Evolutionary conservation across 805 yeast species (phyloP).

Genomic region (Candida pseudofarinosa): DNA sequence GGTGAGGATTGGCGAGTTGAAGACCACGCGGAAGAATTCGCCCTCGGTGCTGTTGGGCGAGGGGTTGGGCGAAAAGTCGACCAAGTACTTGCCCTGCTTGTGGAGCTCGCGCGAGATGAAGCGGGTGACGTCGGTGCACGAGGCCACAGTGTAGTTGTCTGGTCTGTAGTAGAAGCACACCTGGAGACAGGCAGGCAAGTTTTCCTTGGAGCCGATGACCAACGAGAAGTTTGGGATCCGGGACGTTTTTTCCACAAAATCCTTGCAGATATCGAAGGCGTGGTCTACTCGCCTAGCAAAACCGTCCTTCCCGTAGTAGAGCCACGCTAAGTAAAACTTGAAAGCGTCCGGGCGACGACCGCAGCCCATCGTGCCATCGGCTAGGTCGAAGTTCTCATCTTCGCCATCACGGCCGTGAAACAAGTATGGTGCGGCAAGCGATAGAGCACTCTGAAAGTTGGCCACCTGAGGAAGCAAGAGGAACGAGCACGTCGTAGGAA

Average conservation of each 20-base stretch:
- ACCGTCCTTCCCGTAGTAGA: conserved; percentile 70
- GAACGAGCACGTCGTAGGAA: conserved; percentile 74
- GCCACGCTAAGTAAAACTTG: conserved; percentile 77
- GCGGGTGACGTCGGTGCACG: conserved; percentile 56
- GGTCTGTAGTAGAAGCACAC: conserved; percentile 77
- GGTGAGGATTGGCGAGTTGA: conserved; percentile 61
- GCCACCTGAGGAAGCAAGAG: conserved; percentile 65
- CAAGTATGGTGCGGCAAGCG: conserved; percentile 74
- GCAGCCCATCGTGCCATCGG: conserved; percentile 90
- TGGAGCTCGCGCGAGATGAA: conserved; percentile 59
- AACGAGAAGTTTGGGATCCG: conserved; percentile 46
- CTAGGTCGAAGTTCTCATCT: conserved; percentile 66
- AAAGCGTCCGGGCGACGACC: conserved; percentile 82
- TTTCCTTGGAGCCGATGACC: conserved; percentile 38
- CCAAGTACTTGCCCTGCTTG: conserved; percentile 58
- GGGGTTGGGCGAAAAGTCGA: conserved; percentile 75
- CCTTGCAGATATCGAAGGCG: conserved; percentile 61
- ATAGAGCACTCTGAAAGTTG: conserved; percentile 66
- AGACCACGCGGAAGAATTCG: conserved; percentile 81
- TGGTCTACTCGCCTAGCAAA: conserved; percentile 66
- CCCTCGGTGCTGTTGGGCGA: conserved; percentile 47
- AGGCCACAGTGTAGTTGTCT: conserved; percentile 17
- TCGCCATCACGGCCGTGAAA: conserved; percentile 57
- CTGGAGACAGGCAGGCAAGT: conserved; percentile 74
- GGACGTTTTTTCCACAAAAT: conserved; percentile 48